A percentile compares a stretch with the other conserved stretches of the same genome.
Evolutionary conservation across 108 stramenopile genomes (phyloP).

Genomic region (Craspedostauros australis): DNA sequence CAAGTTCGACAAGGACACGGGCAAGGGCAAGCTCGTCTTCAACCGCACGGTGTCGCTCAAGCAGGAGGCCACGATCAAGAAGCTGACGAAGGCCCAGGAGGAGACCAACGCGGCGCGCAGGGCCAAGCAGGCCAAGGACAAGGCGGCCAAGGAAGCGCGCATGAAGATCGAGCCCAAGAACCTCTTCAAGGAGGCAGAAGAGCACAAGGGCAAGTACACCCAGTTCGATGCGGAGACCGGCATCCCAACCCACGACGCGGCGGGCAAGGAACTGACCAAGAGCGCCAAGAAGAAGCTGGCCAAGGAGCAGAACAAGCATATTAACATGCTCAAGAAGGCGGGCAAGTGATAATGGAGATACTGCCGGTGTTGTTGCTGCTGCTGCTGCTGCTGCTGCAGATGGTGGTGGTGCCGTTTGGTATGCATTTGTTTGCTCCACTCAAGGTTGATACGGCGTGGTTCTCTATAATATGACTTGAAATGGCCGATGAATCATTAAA

Average conservation of each 20-base stretch:
- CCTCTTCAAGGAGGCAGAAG: slow-evolving; percentile 58
- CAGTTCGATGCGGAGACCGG: slow-evolving; percentile 82
- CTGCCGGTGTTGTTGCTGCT: no score
- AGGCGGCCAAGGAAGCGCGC: slow-evolving; percentile 57
- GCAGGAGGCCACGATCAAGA: slow-evolving; percentile 80
- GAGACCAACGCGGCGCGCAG: slow-evolving; percentile 50
- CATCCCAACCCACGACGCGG: slow-evolving; percentile 81
- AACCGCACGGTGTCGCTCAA: slow-evolving; percentile 93
- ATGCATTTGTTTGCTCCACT: no score
- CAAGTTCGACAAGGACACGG: slow-evolving; percentile 49
- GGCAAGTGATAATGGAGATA: no score
- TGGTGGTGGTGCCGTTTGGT: no score
- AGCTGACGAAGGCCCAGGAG: slow-evolving; percentile 49
- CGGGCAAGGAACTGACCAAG: slow-evolving; percentile 88
- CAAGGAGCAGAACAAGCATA: slow-evolving; percentile 90
- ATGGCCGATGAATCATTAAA: no score
- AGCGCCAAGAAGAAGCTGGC: slow-evolving; percentile 87
- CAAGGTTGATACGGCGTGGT: no score
- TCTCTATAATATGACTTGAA: no score
- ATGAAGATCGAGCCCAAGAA: slow-evolving; percentile 64
- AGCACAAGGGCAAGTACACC: slow-evolving; percentile 73
- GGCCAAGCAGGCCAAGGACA: slow-evolving; percentile 44
- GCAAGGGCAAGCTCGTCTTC: slow-evolving; percentile 76
- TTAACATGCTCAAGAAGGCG: slow-evolving; percentile 27
- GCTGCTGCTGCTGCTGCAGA: no score